Evolutionary conservation across 179 eudicot genomes (phyloP).

Genomic region (Corrigiola litoralis): DNA sequence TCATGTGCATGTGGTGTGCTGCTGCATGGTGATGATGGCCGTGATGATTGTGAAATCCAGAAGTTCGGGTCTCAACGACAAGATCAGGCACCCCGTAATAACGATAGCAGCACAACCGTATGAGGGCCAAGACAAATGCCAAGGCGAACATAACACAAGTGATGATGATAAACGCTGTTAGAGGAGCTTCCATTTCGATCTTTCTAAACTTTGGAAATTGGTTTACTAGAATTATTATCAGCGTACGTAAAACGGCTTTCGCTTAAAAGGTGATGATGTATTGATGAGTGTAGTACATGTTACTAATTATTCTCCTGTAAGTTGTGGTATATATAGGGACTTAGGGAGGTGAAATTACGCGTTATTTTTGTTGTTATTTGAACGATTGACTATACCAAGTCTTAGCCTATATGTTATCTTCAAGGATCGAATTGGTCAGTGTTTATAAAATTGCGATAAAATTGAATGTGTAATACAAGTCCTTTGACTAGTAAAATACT

Average conservation of each 20-base stretch:
- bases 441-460: too few relatives aligned
- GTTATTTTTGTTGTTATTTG: too few relatives aligned
- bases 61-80: not conserved
- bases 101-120: not conserved
- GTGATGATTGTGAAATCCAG: too few relatives aligned
- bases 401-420: too few relatives aligned
- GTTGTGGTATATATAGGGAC: not conserved
- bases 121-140: not conserved
- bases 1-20: constrained; percentile 1
- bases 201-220: not conserved
- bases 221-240: too few relatives aligned
- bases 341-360: too few relatives aligned
- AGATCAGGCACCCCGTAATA: not conserved
- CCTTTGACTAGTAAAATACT: too few relatives aligned
- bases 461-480: too few relatives aligned
- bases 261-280: not conserved
- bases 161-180: constrained; percentile 4
- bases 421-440: too few relatives aligned
- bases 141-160: not conserved
- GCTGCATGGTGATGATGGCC: not conserved
- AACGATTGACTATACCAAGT: too few relatives aligned
- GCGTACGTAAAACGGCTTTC: not conserved
- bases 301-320: too few relatives aligned
- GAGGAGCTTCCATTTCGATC: constrained; percentile 7
- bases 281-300: too few relatives aligned